phyloP scores from a whole-genome alignment of 371 early-diverging fungal genomes.

The Mortierella sp. region DNA sequence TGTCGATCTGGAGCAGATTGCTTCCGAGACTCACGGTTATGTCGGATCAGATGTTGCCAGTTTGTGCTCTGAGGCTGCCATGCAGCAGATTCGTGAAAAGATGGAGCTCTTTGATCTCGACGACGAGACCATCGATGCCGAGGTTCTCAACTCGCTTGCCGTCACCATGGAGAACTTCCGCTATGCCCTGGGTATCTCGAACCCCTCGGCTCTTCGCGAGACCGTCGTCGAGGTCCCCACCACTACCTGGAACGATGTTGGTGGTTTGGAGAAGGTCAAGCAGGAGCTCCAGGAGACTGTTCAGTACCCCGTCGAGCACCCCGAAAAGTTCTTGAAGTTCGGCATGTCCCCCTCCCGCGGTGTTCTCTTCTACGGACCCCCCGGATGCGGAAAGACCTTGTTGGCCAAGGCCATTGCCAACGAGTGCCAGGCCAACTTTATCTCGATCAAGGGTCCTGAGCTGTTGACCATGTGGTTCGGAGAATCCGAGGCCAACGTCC shows the following conservation, averaged over 20 bases:
- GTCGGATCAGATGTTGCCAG: slow-evolving; percentile 99
- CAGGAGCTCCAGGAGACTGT: slow-evolving; percentile 99
- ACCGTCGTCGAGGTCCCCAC: slow-evolving; percentile 99
- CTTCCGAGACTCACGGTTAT: slow-evolving; percentile 99
- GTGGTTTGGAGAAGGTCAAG: slow-evolving; percentile 99
- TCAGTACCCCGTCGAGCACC: slow-evolving; percentile 99
- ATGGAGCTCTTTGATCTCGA: slow-evolving; percentile 99
- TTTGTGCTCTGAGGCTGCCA: slow-evolving; percentile 99
- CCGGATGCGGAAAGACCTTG: slow-evolving; percentile 99
- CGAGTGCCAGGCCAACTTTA: slow-evolving; percentile 99
- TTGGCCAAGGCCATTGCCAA: slow-evolving; percentile 99
- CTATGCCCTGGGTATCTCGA: slow-evolving; percentile 96
- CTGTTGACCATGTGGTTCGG: slow-evolving; percentile 99
- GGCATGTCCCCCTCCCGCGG: slow-evolving; percentile 99
- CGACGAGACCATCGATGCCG: slow-evolving; percentile 98
- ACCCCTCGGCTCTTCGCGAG: slow-evolving; percentile 99
- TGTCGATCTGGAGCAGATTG: slow-evolving; percentile 98
- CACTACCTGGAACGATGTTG: slow-evolving; percentile 99
- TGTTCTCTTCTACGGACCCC: slow-evolving; percentile 99
- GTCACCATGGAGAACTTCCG: slow-evolving; percentile 99
- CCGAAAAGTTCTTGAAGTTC: slow-evolving; percentile 99
- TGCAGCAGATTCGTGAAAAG: slow-evolving; percentile 99
- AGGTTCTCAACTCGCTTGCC: slow-evolving; percentile 96
- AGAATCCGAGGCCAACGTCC: slow-evolving; percentile 99
- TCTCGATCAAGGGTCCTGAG: slow-evolving; percentile 99